phyloP scores from a whole-genome alignment of 441 rosid genomes.

The Bocquillonia castaneifolia region DNA sequence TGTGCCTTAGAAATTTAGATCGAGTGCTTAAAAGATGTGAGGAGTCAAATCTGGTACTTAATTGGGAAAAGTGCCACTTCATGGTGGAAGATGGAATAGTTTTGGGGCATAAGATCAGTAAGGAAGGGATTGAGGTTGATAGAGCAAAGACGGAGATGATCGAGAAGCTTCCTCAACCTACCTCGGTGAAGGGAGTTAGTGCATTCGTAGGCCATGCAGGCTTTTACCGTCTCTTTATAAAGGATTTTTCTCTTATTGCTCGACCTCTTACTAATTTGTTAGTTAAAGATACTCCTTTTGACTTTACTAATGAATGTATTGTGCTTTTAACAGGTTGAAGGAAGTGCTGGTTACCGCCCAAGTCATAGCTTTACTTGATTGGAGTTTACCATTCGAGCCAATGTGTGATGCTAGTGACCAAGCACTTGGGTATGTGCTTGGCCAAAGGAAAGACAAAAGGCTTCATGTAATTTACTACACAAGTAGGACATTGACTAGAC shows the following conservation, averaged over 20 bases:
- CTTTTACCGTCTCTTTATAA: neutral
- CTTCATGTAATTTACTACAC: neutral
- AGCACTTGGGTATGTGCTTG: no score
- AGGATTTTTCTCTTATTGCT: no score
- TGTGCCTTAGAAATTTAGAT: no score
- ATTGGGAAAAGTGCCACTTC: no score
- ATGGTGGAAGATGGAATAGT: no score
- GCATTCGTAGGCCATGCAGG: neutral
- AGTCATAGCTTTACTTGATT: no score
- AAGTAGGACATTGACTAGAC: neutral
- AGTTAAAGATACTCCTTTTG: no score
- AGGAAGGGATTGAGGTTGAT: neutral
- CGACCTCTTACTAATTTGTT: no score
- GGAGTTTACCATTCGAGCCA: neutral
- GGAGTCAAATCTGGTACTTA: no score
- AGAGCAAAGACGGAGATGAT: neutral
- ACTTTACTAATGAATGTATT: neutral
- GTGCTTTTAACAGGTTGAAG: neutral
- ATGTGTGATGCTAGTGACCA: neutral
- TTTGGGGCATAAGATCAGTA: no score
- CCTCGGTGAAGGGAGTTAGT: neutral
- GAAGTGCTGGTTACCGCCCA: neutral
- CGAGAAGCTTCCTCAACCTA: neutral
- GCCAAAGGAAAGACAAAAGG: no score
- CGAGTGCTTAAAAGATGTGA: no score